Percentiles rank a stretch among this genome's conserved stretches.
Evolutionary conservation across 805 yeast species (phyloP).

Genomic region (Candida sithepensis): DNA sequence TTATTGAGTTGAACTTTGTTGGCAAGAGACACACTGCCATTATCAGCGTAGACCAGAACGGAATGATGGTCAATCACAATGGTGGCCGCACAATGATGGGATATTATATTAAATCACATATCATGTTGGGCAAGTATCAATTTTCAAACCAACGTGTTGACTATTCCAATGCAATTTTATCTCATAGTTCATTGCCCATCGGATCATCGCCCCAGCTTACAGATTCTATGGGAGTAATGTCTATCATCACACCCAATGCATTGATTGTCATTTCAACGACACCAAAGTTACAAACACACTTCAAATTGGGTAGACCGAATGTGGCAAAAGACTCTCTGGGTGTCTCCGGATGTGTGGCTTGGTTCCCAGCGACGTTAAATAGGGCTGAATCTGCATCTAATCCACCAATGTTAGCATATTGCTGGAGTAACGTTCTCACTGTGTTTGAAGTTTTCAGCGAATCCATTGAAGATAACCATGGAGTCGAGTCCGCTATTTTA

Average conservation of each 20-base stretch:
- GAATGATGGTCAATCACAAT: slow-evolving; percentile 61
- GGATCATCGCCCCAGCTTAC: slow-evolving; percentile 52
- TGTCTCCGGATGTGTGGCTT: slow-evolving; percentile 46
- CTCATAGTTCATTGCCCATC: slow-evolving; percentile 52
- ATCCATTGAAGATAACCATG: slow-evolving; percentile 23
- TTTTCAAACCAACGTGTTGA: slow-evolving; percentile 3
- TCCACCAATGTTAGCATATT: slow-evolving; percentile 54
- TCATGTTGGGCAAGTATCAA: slow-evolving; percentile 49
- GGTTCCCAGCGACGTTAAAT: slow-evolving; percentile 55
- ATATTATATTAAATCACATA: slow-evolving; percentile 41
- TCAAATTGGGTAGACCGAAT: slow-evolving; percentile 48
- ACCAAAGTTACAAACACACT: slow-evolving; percentile 50
- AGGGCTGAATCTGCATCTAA: slow-evolving; percentile 25
- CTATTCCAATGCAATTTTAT: slow-evolving; percentile 29
- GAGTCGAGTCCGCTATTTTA: slow-evolving; percentile 23
- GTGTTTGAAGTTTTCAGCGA: slow-evolving; percentile 47
- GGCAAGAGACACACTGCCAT: slow-evolving; percentile 54
- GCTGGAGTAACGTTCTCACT: slow-evolving; percentile 63
- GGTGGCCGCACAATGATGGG: slow-evolving; percentile 57
- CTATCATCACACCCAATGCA: slow-evolving; percentile 51
- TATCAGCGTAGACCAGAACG: slow-evolving; percentile 51
- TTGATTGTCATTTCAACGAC: slow-evolving; percentile 53
- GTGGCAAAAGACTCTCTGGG: slow-evolving; percentile 27
- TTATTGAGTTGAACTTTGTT: slow-evolving; percentile 44
- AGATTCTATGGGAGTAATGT: slow-evolving; percentile 57